Base-by-base conservation (phyloP, 345 rosid species). In the Sapria himalayana region DNA sequence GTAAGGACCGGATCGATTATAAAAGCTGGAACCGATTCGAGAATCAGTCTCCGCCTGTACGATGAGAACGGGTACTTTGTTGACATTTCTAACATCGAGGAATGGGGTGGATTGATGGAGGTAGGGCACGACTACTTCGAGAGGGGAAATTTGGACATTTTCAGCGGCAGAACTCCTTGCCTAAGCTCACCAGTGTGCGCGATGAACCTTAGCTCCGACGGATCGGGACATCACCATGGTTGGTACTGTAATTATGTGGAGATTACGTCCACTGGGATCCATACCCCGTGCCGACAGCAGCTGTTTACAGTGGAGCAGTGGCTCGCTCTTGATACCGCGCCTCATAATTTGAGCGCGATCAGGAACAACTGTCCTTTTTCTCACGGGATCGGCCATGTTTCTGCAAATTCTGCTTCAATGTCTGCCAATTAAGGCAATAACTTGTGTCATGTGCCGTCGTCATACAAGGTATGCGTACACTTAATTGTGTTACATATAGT, bases 241-340 rank as follows among this genome's bases (percentile, higher is more conserved):
- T 82, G 91, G 98, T 82, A 89, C 66, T 59, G 62, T 37, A 79
- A 82, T 65, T 89, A 86, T 63, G 76, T 82, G 22, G 93, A 86
- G 60, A 72, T 78, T 17, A 66, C 78, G 0, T 20, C 69, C 8
- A 65, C 89, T 0, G 82, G 82, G 13, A 65, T 69, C 37, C 94
- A 81, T 35, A 33, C 41, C 1, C 14, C 51, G 3, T 86, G 97
- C 37, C 11, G 59, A 2, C 73, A 68, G 43, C 52, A 66, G 65
- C 47, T 15, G 62, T 86, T 86, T 40, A 54, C 60, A 15, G 59
- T 86, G 41, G 97, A 81, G 70, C 97, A 81, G 64, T 86, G 97
- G 97, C 71, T 86, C 27, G 92, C 94, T 2, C 11, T 7, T 0
- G 91, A 82, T 33, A 19, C 67, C 29, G 3, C 75, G 13, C 98